Percentiles rank a stretch among this genome's conserved stretches.
phyloP scores from a whole-genome alignment of 2,329 filamentous ascomycete species.

The Ophiostoma novo-ulmi region DNA sequence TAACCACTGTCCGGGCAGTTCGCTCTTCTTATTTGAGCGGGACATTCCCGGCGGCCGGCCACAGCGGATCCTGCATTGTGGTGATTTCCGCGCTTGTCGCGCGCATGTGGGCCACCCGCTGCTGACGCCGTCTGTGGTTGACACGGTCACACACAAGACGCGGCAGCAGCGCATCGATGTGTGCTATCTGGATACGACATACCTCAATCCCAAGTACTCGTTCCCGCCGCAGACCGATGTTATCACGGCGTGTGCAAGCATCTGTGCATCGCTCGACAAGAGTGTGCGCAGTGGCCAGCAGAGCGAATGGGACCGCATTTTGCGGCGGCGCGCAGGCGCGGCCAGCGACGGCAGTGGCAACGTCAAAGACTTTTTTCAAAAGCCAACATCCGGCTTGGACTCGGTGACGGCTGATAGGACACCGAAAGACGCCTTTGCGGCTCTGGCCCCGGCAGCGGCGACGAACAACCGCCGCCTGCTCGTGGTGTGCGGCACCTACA shows the following conservation, averaged over 20 bases:
- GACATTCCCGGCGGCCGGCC: constrained; percentile 50
- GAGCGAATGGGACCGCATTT: constrained; percentile 43
- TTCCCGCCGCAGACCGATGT: constrained; percentile 88
- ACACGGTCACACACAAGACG: constrained; percentile 59
- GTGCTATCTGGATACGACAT: constrained; percentile 96
- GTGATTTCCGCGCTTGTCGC: constrained; percentile 88
- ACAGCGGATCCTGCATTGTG: constrained; percentile 87
- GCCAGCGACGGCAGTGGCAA: constrained; percentile 37
- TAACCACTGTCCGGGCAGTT: constrained; percentile 95
- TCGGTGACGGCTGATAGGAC: neutral
- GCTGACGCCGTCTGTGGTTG: constrained; percentile 67
- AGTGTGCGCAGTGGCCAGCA: constrained; percentile 38
- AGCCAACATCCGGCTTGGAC: constrained; percentile 27
- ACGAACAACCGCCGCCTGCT: constrained; percentile 55
- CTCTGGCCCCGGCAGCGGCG: constrained; percentile 24
- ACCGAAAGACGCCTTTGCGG: constrained; percentile 27
- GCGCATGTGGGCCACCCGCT: constrained; percentile 78
- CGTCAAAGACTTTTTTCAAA: constrained; percentile 50
- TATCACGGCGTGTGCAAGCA: constrained; percentile 77
- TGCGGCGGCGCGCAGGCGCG: constrained; percentile 33
- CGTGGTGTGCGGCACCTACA: constrained; percentile 93
- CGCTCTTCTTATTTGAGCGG: constrained; percentile 89
- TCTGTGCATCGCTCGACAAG: constrained; percentile 58
- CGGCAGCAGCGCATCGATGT: constrained; percentile 85
- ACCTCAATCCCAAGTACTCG: constrained; percentile 89